Base-by-base conservation (phyloP, 2,329 filamentous ascomycete species). In the Penicillium decumbens region DNA sequence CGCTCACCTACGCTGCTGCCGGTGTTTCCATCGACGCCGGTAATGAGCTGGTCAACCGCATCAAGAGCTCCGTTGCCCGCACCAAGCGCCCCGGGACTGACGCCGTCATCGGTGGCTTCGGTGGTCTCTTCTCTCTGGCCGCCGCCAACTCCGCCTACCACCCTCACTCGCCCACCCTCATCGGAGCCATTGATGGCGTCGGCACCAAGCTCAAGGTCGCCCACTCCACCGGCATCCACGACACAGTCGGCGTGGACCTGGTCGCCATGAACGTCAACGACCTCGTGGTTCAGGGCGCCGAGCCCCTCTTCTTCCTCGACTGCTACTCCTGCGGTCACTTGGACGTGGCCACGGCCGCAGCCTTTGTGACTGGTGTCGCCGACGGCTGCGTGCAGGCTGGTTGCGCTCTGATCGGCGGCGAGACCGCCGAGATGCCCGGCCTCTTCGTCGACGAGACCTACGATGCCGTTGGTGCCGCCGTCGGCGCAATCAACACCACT, bases 231-330 rank as follows among this genome's bases (percentile, higher is more conserved):
- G 80, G 84, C 61, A 89, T 95, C 73, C 93, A 96, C 72, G 85
- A 92, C 70, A 95, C 91, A 3, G 92, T 98, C 9, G 93, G 93
- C 53, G 90, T 98, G 61, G 93, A 98, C 68, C 81, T 98, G 30
- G 93, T 98, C 3, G 93, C 93, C 59, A 97, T 97, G 92, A 97
- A 96, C 70, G 93, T 97, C 67, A 98, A 98, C 71, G 93, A 98
- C 65, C 80, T 98, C 0, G 85, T 98, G 44, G 93, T 97, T 7
- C 91, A 97, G 75, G 93, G 93, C 47, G 93, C 93, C 10, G 89
- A 93, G 60, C 91, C 93, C 2, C 79, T 97, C 57, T 93, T 93
- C 78, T 97, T 98, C 80, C 84, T 97, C 55, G 93, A 98, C 76
- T 97, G 95, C 80, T 96, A 95, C 73, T 92, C 90, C 53, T 96